Percentiles rank a stretch among this genome's conserved stretches.
phyloP scores from a whole-genome alignment of 139 green algal genomes.

The Ettlia oleoabundans region DNA sequence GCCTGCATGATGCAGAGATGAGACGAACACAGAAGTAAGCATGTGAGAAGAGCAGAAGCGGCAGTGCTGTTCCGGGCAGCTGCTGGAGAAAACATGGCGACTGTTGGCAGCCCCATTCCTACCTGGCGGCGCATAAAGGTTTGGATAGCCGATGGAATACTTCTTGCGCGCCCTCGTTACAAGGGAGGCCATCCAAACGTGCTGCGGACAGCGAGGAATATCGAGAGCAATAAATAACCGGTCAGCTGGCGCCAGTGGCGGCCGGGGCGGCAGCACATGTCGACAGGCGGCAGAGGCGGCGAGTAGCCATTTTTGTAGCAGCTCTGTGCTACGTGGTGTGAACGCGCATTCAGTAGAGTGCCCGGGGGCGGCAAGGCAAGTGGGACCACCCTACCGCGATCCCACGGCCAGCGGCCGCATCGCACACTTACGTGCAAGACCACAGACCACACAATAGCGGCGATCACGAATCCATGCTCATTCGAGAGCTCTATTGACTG shows the following conservation, averaged over 20 bases:
- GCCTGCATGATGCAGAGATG: not conserved
- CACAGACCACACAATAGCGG: not conserved
- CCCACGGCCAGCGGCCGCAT: no score
- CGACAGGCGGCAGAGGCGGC: not conserved
- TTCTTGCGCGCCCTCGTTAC: slow-evolving; percentile 26
- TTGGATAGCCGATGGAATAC: slow-evolving; percentile 8
- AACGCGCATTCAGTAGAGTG: not conserved
- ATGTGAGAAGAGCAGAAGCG: not conserved
- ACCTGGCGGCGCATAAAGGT: not conserved
- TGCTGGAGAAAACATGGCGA: not conserved
- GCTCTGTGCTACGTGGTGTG: not conserved
- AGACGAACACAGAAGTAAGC: not conserved
- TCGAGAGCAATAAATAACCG: not conserved
- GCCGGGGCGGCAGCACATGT: not conserved
- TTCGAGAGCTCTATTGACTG: not conserved
- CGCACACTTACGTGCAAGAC: not conserved
- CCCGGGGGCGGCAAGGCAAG: not conserved
- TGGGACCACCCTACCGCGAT: not conserved
- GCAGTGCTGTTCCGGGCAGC: not conserved
- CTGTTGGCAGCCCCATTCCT: not conserved
- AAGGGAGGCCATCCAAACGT: slow-evolving; percentile 16
- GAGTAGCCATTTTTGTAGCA: not conserved
- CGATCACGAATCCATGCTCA: not conserved
- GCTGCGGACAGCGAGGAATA: slow-evolving; percentile 12
- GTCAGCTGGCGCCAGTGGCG: not conserved